These are phyloP conservation scores for Phytophthora fragariae DNA, from an alignment of 352 stramenopile species.

Conservation along the genomic window DNA sequence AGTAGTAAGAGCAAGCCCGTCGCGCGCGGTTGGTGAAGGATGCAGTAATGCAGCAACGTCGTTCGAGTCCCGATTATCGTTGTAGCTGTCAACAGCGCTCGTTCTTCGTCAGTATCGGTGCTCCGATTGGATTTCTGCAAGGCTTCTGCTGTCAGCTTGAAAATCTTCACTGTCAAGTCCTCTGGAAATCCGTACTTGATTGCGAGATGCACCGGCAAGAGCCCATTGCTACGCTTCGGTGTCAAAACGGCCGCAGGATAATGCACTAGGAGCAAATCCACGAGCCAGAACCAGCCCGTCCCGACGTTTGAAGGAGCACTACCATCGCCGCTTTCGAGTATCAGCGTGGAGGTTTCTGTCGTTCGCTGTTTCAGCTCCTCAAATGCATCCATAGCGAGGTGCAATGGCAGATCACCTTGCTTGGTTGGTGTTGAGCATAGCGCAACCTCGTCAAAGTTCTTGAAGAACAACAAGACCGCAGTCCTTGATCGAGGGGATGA, in stretches of 20 bases:
- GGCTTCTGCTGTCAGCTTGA: conserved; percentile 20
- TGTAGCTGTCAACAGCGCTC: conserved; percentile 20
- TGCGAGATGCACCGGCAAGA: conserved; percentile 53
- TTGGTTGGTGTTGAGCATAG: conserved; percentile 47
- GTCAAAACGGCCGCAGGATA: conserved; percentile 33
- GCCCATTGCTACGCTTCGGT: conserved; percentile 31
- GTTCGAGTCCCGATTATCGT: conserved; percentile 48
- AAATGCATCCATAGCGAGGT: conserved; percentile 58
- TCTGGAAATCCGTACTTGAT: conserved; percentile 53
- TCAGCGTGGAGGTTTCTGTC: not conserved
- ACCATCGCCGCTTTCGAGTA: not conserved
- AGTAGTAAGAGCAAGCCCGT: conserved; percentile 43
- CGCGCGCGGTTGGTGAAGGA: conserved; percentile 52
- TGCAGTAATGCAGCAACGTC: conserved; percentile 67
- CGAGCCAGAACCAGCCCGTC: conserved; percentile 44
- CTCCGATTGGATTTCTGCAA: conserved; percentile 7
- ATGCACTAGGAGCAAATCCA: conserved; percentile 24
- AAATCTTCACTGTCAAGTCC: conserved; percentile 23
- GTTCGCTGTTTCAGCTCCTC: conserved; percentile 34
- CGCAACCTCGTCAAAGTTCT: conserved; percentile 28
- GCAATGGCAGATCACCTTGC: conserved; percentile 59
- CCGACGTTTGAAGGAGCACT: not conserved
- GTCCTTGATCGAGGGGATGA: conserved; percentile 31
- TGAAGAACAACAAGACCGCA: conserved; percentile 53
- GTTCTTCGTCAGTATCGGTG: conserved; percentile 1